A percentile compares a stretch with the other conserved stretches of the same genome.
Conservation (phyloP, 2,329 filamentous ascomycete genomes). For the Trichoderma asperellum region DNA sequence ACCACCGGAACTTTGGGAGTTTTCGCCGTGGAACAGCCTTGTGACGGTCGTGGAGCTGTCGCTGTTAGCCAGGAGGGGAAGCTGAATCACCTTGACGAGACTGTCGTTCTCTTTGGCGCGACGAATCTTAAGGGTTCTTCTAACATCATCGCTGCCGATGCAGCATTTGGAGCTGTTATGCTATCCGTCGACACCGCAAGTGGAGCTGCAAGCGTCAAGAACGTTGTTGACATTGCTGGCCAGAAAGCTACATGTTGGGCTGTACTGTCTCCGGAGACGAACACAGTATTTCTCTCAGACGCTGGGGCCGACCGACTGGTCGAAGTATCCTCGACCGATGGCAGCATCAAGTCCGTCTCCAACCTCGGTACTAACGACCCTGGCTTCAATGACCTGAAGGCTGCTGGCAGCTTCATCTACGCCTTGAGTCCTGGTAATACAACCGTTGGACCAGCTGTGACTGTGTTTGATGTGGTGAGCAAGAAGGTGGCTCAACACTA, state of each 20-base stretch:
- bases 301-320: conserved; percentile 56
- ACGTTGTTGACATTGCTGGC: conserved; percentile 49
- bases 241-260: conserved; percentile 64
- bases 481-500: conserved; percentile 28
- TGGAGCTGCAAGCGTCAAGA: conserved; percentile 41
- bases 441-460: conserved; percentile 41
- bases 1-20: conserved; percentile 60
- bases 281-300: conserved; percentile 63
- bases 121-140: conserved; percentile 48
- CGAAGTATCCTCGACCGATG: conserved; percentile 57
- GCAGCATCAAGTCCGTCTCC: conserved; percentile 49
- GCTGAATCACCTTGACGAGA: conserved; percentile 54
- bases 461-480: conserved; percentile 38
- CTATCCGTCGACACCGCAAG: conserved; percentile 47
- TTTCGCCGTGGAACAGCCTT: conserved; percentile 47
- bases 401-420: conserved; percentile 60
- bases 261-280: conserved; percentile 51
- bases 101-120: conserved; percentile 61
- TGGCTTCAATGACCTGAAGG: conserved; percentile 59
- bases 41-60: neutral
- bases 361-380: conserved; percentile 53
- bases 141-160: conserved; percentile 59
- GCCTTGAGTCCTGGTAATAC: conserved; percentile 59
- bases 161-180: conserved; percentile 59
- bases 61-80: conserved; percentile 38